These are phyloP conservation scores for Phaeophleospora eucalypticola DNA, from an alignment of 2,329 filamentous ascomycete species.

Conservation along the genomic window DNA sequence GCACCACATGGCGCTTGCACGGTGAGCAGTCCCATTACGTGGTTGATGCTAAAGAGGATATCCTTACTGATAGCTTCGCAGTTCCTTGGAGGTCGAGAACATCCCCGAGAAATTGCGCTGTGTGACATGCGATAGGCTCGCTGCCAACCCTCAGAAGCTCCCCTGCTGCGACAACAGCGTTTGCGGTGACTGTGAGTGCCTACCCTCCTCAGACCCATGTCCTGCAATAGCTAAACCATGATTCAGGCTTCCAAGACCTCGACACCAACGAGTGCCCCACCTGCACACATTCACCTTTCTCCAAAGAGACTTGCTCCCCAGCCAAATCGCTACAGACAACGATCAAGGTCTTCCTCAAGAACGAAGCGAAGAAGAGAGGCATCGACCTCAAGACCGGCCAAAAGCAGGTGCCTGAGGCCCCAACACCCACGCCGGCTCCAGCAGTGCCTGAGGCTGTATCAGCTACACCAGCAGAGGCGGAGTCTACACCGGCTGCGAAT, in stretches of 20 bases:
- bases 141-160: slow-evolving; percentile 83
- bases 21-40: no score
- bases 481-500: slow-evolving; percentile 9
- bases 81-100: slow-evolving; percentile 73
- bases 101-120: slow-evolving; percentile 96
- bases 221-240: no score
- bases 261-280: slow-evolving; percentile 62
- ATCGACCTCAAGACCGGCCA: slow-evolving; percentile 23
- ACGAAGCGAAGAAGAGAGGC: slow-evolving; percentile 66
- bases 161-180: slow-evolving; percentile 95
- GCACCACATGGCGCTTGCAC: slow-evolving; percentile 7
- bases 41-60: no score
- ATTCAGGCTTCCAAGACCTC: slow-evolving; percentile 67
- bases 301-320: slow-evolving; percentile 77
- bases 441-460: slow-evolving; percentile 1
- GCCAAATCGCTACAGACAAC: slow-evolving; percentile 91
- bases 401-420: slow-evolving; percentile 3
- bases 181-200: slow-evolving; percentile 76
- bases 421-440: slow-evolving; percentile 6
- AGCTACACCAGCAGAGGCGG: slow-evolving; percentile 5
- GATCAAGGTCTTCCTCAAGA: slow-evolving; percentile 84
- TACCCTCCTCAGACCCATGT: no score
- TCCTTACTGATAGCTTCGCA: slow-evolving; percentile 33
- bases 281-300: slow-evolving; percentile 86
- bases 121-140: slow-evolving; percentile 86